phyloP scores from a whole-genome alignment of 768 basidiomycete genomes.

The Boletus vinaceobasis region DNA sequence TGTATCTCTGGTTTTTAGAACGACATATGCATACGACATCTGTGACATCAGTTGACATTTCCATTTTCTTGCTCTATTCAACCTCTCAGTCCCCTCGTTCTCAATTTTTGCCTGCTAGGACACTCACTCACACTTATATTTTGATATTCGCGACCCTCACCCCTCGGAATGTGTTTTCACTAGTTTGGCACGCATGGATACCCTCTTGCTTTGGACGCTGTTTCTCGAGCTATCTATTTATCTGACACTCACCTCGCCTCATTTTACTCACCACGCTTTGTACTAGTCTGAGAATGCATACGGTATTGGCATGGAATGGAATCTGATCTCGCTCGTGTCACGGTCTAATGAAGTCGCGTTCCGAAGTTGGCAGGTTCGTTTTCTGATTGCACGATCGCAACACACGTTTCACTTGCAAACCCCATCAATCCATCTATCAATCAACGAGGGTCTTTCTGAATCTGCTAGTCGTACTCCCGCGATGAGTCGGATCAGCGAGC shows the following conservation, averaged over 20 bases:
- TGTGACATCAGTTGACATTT: constrained; percentile 7
- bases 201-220: background rate
- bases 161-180: background rate
- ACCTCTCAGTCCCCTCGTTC: background rate
- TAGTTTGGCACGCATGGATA: background rate
- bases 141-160: background rate
- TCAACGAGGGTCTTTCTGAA: too few species aligned
- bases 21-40: background rate
- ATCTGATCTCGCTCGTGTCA: background rate
- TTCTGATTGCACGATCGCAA: too few species aligned
- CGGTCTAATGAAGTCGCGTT: too few species aligned
- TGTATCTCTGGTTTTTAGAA: constrained; percentile 17
- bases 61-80: background rate
- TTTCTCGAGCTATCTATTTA: background rate
- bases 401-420: too few species aligned
- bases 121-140: background rate
- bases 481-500: too few species aligned
- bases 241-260: background rate
- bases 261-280: background rate
- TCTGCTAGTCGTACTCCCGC: too few species aligned
- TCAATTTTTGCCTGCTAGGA: background rate
- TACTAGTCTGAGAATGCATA: background rate
- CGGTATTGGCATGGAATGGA: background rate
- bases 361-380: too few species aligned
- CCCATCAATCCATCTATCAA: too few species aligned